These are phyloP conservation scores for Trichoderma arundinaceum DNA, from an alignment of 2,329 filamentous ascomycete genomes.

Conservation along the genomic window DNA sequence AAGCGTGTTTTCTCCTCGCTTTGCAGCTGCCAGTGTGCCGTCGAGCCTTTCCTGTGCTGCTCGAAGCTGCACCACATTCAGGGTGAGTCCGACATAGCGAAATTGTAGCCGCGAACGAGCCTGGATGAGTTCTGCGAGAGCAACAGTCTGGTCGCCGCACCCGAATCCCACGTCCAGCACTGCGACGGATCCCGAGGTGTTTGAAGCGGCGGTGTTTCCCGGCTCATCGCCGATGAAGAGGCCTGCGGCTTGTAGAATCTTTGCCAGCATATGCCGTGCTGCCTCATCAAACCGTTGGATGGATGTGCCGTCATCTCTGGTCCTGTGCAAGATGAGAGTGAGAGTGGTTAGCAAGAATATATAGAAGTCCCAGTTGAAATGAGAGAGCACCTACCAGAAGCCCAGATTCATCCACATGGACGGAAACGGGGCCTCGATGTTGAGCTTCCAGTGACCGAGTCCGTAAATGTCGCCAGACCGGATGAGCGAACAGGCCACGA, in stretches of 20 bases:
- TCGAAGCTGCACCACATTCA: constrained; percentile 53
- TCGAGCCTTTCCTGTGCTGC: constrained; percentile 42
- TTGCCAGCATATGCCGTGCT: constrained; percentile 43
- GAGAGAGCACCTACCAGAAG: constrained; percentile 51
- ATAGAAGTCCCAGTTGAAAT: too few relatives aligned
- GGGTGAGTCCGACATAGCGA: constrained; percentile 60
- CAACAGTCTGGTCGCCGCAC: constrained; percentile 61
- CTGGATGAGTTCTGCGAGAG: constrained; percentile 30
- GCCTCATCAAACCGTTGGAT: constrained; percentile 52
- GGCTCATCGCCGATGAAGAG: background rate
- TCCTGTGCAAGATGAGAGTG: constrained; percentile 38
- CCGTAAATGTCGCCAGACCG: constrained; percentile 48
- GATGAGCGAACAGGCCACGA: background rate
- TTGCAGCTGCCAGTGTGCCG: background rate
- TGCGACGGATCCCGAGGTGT: constrained; percentile 36
- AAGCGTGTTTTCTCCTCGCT: background rate
- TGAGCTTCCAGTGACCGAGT: constrained; percentile 62
- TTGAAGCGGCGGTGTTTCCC: background rate
- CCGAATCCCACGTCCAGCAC: constrained; percentile 63
- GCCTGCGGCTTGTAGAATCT: background rate
- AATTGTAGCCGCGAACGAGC: constrained; percentile 39
- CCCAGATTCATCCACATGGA: constrained; percentile 71
- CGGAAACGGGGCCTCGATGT: constrained; percentile 52
- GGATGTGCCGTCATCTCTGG: constrained; percentile 38
- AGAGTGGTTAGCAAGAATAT: background rate